Conservation (phyloP, 2,329 filamentous ascomycete genomes). For the Fusarium sublunatum region DNA sequence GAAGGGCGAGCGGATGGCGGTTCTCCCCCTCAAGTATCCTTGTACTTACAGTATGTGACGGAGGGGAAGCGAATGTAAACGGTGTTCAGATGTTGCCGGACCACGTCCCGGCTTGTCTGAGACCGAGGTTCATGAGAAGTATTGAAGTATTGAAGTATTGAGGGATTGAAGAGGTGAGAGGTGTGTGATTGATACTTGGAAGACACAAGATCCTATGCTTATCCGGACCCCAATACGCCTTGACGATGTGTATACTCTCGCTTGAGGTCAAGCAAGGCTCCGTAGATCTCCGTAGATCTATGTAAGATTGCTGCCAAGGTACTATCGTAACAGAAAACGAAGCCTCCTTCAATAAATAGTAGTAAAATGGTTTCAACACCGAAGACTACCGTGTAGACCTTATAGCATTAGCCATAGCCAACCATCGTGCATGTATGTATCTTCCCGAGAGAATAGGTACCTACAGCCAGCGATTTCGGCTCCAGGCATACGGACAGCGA, state of each 20-base stretch:
- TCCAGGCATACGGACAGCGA: constrained; percentile 10
- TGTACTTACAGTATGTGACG: constrained; percentile 1
- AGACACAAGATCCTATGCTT: constrained; percentile 24
- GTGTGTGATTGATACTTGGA: constrained; percentile 19
- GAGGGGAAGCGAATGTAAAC: constrained; percentile 18
- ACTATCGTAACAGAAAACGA: constrained; percentile 5
- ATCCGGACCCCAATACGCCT: constrained; percentile 27
- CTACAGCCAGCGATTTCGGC: constrained; percentile 16
- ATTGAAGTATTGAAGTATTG: constrained; percentile 18
- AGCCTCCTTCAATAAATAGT: neutral
- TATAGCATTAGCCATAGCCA: constrained; percentile 23
- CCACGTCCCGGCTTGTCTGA: constrained; percentile 9
- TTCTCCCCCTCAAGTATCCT: constrained; percentile 14
- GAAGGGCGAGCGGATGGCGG: constrained; percentile 28
- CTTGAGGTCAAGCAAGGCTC: neutral
- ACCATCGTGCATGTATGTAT: constrained; percentile 42
- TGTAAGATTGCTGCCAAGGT: constrained; percentile 1
- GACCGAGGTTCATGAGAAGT: constrained; percentile 29
- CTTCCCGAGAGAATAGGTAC: constrained; percentile 9
- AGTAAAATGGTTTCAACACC: neutral
- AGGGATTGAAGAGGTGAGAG: constrained; percentile 20
- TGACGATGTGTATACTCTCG: neutral
- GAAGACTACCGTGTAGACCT: constrained; percentile 5
- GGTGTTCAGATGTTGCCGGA: constrained; percentile 22
- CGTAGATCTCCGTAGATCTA: neutral